Conservation (phyloP, 805 yeast species). For the Kodamaea hsintzibuensis region DNA sequence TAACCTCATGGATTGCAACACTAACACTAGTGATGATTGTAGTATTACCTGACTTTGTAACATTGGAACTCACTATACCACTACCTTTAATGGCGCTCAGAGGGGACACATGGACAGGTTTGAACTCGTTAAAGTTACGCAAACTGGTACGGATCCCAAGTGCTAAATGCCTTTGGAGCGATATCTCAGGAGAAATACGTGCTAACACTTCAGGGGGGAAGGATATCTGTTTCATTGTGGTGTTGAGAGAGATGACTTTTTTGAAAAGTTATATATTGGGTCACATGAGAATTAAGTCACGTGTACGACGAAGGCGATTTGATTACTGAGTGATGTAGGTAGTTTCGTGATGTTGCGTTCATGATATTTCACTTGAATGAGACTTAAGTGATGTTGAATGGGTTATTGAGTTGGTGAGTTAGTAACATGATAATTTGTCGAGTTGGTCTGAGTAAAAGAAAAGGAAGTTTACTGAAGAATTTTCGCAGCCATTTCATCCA, state of each 20-base stretch:
- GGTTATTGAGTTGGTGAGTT: too few relatives aligned
- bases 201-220: constrained; percentile 85
- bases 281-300: neutral
- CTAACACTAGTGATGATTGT: constrained; percentile 70
- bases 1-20: constrained; percentile 61
- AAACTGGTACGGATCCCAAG: constrained; percentile 75
- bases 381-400: too few relatives aligned
- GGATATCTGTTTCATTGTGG: constrained; percentile 19
- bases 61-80: constrained; percentile 62
- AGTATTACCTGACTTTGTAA: constrained; percentile 69
- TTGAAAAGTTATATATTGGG: neutral
- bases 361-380: too few relatives aligned
- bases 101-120: constrained; percentile 48
- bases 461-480: too few relatives aligned
- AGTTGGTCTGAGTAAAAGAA: too few relatives aligned
- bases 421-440: too few relatives aligned
- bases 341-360: too few relatives aligned
- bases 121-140: constrained; percentile 71
- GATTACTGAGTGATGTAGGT: too few relatives aligned
- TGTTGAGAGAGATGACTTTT: neutral
- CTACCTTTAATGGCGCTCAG: constrained; percentile 18
- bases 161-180: constrained; percentile 75
- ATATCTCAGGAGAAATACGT: constrained; percentile 80
- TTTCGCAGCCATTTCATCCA: too few relatives aligned
- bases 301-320: neutral